These are phyloP conservation scores for Alternaria consortialis DNA, from an alignment of 2,329 filamentous ascomycete genomes.

Conservation along the genomic window DNA sequence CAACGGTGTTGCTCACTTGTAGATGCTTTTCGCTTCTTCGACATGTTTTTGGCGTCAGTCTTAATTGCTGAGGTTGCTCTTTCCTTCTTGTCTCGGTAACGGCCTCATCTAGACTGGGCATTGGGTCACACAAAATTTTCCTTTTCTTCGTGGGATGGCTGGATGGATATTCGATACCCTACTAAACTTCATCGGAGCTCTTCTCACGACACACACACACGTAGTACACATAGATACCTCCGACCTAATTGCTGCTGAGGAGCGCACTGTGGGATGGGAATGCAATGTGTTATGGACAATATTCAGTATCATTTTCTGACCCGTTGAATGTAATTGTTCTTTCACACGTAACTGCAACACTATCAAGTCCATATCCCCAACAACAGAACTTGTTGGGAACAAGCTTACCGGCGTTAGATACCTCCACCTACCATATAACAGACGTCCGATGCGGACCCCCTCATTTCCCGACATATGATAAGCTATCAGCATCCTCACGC, in stretches of 20 bases:
- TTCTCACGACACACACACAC: constrained; percentile 18
- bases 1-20: constrained; percentile 46
- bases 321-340: no score
- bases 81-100: constrained; percentile 21
- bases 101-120: constrained; percentile 33
- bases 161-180: constrained; percentile 36
- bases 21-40: constrained; percentile 22
- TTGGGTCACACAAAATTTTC: constrained; percentile 23
- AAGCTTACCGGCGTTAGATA: background rate
- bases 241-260: constrained; percentile 5
- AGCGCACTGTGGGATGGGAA: constrained; percentile 9
- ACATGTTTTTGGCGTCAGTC: constrained; percentile 18
- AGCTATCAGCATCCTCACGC: background rate
- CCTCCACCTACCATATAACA: background rate
- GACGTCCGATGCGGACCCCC: background rate
- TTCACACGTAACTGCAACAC: background rate
- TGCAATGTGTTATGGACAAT: constrained; percentile 11
- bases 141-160: constrained; percentile 23
- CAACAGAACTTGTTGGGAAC: background rate
- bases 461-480: background rate
- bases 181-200: constrained; percentile 24
- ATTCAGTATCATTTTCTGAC: background rate
- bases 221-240: constrained; percentile 15
- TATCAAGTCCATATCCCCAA: background rate
- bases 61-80: background rate